Evolutionary conservation across 352 stramenopile species (phyloP).

Genomic region (Globisporangium nunn): DNA sequence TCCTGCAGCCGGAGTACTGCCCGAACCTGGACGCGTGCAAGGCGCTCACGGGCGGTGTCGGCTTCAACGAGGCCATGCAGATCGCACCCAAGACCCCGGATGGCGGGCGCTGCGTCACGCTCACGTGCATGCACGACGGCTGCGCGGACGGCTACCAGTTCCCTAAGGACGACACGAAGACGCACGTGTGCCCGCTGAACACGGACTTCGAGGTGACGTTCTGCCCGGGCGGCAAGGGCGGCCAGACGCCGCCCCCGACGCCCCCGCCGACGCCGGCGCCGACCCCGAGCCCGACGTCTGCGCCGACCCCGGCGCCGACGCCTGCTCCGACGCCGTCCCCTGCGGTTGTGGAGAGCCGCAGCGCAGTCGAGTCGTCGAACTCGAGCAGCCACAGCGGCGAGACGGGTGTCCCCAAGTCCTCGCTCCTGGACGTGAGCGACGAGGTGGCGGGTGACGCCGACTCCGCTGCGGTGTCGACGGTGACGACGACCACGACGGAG

Average conservation of each 20-base stretch:
- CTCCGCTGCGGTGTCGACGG: background rate
- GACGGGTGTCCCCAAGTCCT: conserved; percentile 3
- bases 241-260: conserved; percentile 14
- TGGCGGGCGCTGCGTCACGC: conserved; percentile 27
- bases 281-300: conserved; percentile 21
- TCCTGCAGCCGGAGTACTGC: conserved; percentile 45
- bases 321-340: conserved; percentile 16
- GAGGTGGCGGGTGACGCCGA: conserved; percentile 10
- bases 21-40: conserved; percentile 43
- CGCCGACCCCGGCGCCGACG: conserved; percentile 25
- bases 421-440: conserved; percentile 7
- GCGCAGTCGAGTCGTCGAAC: conserved; percentile 11
- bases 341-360: conserved; percentile 9
- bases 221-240: conserved; percentile 37
- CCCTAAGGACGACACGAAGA: conserved; percentile 65
- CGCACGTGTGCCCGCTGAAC: conserved; percentile 33
- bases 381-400: conserved; percentile 11
- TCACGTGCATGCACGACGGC: conserved; percentile 41
- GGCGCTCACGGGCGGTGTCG: conserved; percentile 43
- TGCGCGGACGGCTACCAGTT: conserved; percentile 63
- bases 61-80: conserved; percentile 67
- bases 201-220: conserved; percentile 61
- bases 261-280: conserved; percentile 25
- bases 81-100: conserved; percentile 37
- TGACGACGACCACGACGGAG: background rate